Percentiles rank a stretch among this genome's conserved stretches.
phyloP scores from a whole-genome alignment of 768 basidiomycete genomes.

The Grammothele lineata region DNA sequence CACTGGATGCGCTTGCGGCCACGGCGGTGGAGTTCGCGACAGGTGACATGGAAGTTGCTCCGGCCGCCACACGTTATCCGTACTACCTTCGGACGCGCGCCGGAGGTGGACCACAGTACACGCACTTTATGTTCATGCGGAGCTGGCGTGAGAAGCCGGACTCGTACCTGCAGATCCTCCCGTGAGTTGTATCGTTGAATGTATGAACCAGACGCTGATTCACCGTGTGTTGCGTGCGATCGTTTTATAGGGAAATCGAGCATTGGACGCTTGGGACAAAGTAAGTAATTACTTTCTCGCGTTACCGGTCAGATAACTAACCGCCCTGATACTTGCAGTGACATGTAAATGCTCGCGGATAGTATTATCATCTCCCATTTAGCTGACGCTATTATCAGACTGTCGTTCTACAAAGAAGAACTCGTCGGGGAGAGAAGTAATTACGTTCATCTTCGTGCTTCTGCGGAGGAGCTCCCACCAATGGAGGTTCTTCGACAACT shows the following conservation, averaged over 20 bases:
- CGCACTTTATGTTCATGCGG: conserved; percentile 27
- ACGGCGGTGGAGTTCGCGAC: conserved; percentile 32
- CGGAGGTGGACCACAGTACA: conserved; percentile 34
- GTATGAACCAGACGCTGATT: no score
- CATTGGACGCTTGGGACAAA: conserved; percentile 15
- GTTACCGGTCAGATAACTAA: no score
- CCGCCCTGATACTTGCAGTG: background rate
- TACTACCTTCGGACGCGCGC: conserved; percentile 28
- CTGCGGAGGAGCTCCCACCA: conserved; percentile 2
- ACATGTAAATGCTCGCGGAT: conserved; percentile 3
- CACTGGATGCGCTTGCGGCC: conserved; percentile 34
- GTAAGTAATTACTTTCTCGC: background rate
- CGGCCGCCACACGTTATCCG: conserved; percentile 26
- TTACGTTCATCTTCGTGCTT: conserved; percentile 17
- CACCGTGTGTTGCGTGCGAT: background rate
- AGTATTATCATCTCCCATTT: background rate
- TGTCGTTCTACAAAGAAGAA: conserved; percentile 21
- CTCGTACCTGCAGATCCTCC: conserved; percentile 35
- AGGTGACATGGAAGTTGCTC: conserved; percentile 21
- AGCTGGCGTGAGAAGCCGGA: conserved; percentile 28
- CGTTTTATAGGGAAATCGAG: conserved; percentile 4
- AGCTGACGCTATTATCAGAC: background rate
- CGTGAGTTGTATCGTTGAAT: conserved; percentile 15
- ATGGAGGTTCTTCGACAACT: conserved; percentile 9
- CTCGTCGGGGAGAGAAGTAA: conserved; percentile 16